A percentile compares a stretch with the other conserved stretches of the same genome.
Conservation (phyloP, 2,329 filamentous ascomycete genomes). For the Penicillium sp. region DNA sequence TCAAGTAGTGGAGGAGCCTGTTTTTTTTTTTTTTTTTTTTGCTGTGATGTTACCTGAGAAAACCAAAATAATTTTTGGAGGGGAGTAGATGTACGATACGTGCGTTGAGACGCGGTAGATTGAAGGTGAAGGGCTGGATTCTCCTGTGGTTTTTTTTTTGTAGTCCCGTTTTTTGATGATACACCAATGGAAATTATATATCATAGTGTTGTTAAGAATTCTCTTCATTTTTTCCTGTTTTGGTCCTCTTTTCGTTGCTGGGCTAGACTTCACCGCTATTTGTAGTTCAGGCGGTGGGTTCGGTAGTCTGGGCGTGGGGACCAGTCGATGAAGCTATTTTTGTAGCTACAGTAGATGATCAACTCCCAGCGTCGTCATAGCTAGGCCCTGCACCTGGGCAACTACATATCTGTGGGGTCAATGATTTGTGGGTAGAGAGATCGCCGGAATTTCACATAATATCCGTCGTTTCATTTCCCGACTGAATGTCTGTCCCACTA, state of each 20-base stretch:
- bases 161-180: conserved; percentile 15
- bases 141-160: conserved; percentile 1
- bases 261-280: not conserved
- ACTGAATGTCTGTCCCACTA: not conserved
- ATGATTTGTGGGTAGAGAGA: not conserved
- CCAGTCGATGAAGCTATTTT: not conserved
- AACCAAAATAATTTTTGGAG: not conserved
- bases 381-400: not conserved
- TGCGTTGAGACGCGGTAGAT: not conserved
- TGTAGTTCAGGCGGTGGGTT: conserved; percentile 3
- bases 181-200: conserved; percentile 23
- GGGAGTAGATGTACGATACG: conserved; percentile 19
- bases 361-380: conserved; percentile 1
- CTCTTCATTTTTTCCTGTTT: not conserved
- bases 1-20: conserved; percentile 6
- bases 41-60: not conserved
- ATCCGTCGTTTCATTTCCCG: not conserved
- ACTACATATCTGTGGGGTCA: not conserved
- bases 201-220: conserved; percentile 16
- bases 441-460: not conserved
- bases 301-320: not conserved
- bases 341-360: not conserved
- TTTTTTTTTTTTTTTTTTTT: not conserved
- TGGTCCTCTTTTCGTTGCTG: not conserved
- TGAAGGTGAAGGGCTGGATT: conserved; percentile 2